Evolutionary conservation across 129 eudicot species (phyloP), one percentile per base, ranked within the genome.

Genomic region (Flaveria sonorensis): DNA sequence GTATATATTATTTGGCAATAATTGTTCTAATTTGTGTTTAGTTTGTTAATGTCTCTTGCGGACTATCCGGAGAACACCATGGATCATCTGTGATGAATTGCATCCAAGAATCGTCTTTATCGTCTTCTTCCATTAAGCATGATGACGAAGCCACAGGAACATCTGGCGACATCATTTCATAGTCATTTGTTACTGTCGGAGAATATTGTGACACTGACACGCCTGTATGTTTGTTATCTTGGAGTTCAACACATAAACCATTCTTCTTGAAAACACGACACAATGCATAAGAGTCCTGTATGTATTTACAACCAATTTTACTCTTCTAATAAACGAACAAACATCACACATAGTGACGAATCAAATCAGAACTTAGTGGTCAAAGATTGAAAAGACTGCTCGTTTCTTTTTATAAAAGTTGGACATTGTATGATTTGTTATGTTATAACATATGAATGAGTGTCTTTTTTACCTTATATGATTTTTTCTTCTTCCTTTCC

Each of bases 41-140:
- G 71, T 68, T 56, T n/a, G 84, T 81, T 74, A 67, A 67, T 19
- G 84, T 74, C 10, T 28, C 46, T 7, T 81, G 80, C 8, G 68
- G 62, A 53, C 74, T 56, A 73, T 64, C 79, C 4, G 90, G 86
- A 62, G 92, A 85, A 79, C 91, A 89, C 97, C 97, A 92, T 6
- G 89, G 92, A 72, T 92, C 97, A 19, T 92, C 97, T 42, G 93
- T 89, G 26, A 92, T 89, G 82, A 92, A 92, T 80, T 89, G 93
- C 97, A 92, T 92, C 97, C 97, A 92, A 10, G 97, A 89, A 24
- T 92, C 97, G 40, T 92, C 97, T 78, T 92, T 87, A 36, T 92
- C 92, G 11, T 86, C 92, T 43, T 92, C 92, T 3, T 85, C 94
- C 77, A 74, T 26, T 8, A 56, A 18, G 78, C 88, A 71, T 2